Base-by-base conservation (phyloP, 2,329 filamentous ascomycete genomes). In the Teratosphaeria nubilosa region DNA sequence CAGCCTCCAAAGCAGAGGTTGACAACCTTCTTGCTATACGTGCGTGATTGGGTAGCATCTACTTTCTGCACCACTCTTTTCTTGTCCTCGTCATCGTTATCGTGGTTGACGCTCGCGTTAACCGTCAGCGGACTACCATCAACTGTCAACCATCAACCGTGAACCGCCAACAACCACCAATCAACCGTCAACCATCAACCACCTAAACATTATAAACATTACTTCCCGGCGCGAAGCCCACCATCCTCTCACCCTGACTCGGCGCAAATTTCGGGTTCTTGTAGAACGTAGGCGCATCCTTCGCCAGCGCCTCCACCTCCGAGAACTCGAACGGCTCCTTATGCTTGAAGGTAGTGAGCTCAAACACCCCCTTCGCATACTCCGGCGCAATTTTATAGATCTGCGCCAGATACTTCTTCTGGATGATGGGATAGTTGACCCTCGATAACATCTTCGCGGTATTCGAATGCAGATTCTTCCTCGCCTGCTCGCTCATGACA, bases 321-420 rank as follows among this genome's bases (percentile, higher is more conserved):
- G 65, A 62, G 53, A 80, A 76, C 1, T 70, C 65, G 59, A 81
- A 81, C 50, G 70, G 66, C 52, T 76, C 74, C n/a, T 62, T 58
- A 60, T 76, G 70, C 10, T 74, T 70, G 55, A 81, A 67, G 31
- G 61, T 65, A 0, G 65, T 66, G 11, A 73, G 62, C 31, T 78
- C 71, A 60, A 77, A 81, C 11, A 81, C 75, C 4, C 73, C 77
- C 54, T 72, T 67, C 0, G 78, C 72, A 56, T 80, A 80, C 55
- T 76, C 76, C 0, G 73, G 72, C 22, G 41, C 45, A n/a, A 82
- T 79, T 60, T 77, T 76, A 67, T 79, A 77, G 54, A 77, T 71
- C 66, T 82, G 80, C 0, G 78, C 77, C 0, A 82, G 72, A 63
- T 82, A 82, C 60, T 79, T 79, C 60, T 76, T 75, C 58, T 62